Evolutionary conservation across 192 early-diverging fungal species (phyloP).

Genomic region (Podila epicladia): DNA sequence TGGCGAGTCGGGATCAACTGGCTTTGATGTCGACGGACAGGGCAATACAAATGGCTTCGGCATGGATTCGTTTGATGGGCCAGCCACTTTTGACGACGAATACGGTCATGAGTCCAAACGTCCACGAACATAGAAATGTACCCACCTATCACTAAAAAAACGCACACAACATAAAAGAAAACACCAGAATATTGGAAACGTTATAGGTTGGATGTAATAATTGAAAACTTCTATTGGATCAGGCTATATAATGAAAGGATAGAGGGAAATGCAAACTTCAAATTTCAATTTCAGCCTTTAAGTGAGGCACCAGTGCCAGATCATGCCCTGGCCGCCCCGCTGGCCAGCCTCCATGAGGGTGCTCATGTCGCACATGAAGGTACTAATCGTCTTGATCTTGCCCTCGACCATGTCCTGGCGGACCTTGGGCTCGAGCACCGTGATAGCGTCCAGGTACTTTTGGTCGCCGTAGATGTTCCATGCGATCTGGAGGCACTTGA

Average conservation of each 20-base stretch:
- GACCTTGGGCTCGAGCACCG: constrained; percentile 35
- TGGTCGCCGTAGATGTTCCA: constrained; percentile 58
- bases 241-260: not conserved
- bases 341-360: constrained; percentile 24
- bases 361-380: constrained; percentile 41
- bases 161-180: not conserved
- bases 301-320: constrained; percentile 52
- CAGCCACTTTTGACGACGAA: constrained; percentile 47
- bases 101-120: constrained; percentile 33
- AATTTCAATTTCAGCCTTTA: constrained; percentile 5
- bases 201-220: not conserved
- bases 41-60: constrained; percentile 37
- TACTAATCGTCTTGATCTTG: constrained; percentile 33
- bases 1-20: constrained; percentile 1
- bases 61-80: constrained; percentile 47
- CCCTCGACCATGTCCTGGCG: constrained; percentile 29
- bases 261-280: not conserved
- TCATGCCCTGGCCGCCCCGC: constrained; percentile 44
- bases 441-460: constrained; percentile 51
- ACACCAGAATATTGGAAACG: not conserved
- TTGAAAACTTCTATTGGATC: not conserved
- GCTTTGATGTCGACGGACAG: constrained; percentile 38
- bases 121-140: constrained; percentile 19
- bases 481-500: constrained; percentile 60
- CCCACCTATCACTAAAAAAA: not conserved